Evolutionary conservation across 805 yeast genomes (phyloP), one percentile per base, ranked within the genome.

Genomic region (Yamadazyma insecticola): DNA sequence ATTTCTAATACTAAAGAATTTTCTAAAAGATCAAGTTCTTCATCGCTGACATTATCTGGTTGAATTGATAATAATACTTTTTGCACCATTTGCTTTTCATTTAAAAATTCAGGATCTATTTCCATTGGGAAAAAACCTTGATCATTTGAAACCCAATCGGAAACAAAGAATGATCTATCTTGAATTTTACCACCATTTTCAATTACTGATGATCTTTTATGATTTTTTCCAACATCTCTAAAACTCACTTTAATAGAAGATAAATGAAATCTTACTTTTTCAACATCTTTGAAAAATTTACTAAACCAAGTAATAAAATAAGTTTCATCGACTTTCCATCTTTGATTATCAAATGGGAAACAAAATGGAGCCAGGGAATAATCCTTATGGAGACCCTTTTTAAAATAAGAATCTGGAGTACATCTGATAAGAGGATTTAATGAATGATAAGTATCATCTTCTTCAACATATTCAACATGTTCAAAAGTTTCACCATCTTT

Each of bases 291-390:
- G 47, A 85, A 87, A 51, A 62, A 80, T 29, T 71, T 67, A 2
- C 90, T 70, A 57, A 65, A 87, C 96, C 96, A 87, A 7, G 90
- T 78, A 31, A 84, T 56, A 48, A 88, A 87, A 46, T 84, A 82
- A 1, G 84, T 74, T 33, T 69, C 58, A 19, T 72, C 95, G 36
- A 72, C 54, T 41, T 72, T 70, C 58, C 83, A 64, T 23, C 61
- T 67, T 9, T 67, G 46, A 36, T 76, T 70, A 45, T 82, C 89
- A 20, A 62, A 65, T 9, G 96, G 96, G 13, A 84, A 73, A 55
- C 96, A 87, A 55, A 86, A 84, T n/a, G 96, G 96, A 30, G 67
- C 92, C 23, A 87, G 73, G 1, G 61, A 46, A 12, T 57, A 52
- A 39, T 65, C 66, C 43, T 76, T 76, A 18, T 77, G 79, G 22